Evolutionary conservation across 2,329 filamentous ascomycete species (phyloP).

Genomic region (Xylaria sp.): DNA sequence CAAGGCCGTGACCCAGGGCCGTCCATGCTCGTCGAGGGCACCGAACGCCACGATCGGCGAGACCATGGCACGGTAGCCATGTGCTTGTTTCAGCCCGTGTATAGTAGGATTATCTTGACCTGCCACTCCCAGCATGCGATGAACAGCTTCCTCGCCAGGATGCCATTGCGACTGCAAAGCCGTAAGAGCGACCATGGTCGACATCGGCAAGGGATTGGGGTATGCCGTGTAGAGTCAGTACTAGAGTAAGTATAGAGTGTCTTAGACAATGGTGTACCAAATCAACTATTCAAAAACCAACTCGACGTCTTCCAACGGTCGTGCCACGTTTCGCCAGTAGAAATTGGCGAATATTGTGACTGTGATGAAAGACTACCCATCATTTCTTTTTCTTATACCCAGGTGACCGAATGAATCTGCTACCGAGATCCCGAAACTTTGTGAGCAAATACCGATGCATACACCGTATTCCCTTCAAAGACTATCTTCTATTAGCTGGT

Average conservation of each 20-base stretch:
- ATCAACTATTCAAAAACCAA: not conserved
- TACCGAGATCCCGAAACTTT: not conserved
- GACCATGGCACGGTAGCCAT: conserved; percentile 68
- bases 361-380: not conserved
- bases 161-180: conserved; percentile 61
- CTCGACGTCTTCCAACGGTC: not conserved
- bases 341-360: not conserved
- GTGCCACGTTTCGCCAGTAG: not conserved
- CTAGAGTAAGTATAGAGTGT: not conserved
- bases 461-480: not conserved
- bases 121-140: conserved; percentile 69
- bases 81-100: conserved; percentile 69
- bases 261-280: not conserved
- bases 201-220: conserved; percentile 24
- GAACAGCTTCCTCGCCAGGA: conserved; percentile 74
- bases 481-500: not conserved
- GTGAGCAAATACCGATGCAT: conserved; percentile 1
- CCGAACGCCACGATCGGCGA: conserved; percentile 79
- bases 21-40: conserved; percentile 70
- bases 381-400: not conserved
- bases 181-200: conserved; percentile 37
- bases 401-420: not conserved
- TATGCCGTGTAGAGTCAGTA: not conserved
- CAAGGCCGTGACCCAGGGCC: conserved; percentile 82
- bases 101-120: conserved; percentile 72